Percentiles rank a stretch among this genome's conserved stretches.
These are phyloP conservation scores for Telopea speciosissima DNA, from an alignment of 177 flowering plant genomes.

Conservation along the genomic window DNA sequence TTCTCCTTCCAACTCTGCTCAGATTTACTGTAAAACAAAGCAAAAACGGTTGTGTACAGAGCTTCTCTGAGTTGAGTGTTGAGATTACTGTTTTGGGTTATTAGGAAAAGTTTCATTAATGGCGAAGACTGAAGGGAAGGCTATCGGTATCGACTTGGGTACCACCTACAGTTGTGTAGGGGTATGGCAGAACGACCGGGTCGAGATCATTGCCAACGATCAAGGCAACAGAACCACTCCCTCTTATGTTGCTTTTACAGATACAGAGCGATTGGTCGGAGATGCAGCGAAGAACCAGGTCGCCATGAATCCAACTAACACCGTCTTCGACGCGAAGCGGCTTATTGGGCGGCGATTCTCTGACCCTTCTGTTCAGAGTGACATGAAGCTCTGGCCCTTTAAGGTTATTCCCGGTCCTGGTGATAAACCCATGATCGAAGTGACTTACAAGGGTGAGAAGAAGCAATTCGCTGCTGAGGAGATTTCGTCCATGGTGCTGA, in stretches of 20 bases:
- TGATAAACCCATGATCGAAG: slow-evolving; percentile 34
- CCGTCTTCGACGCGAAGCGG: slow-evolving; percentile 45
- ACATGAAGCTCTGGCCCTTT: slow-evolving; percentile 25
- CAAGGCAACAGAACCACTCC: not conserved
- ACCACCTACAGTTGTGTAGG: slow-evolving; percentile 36
- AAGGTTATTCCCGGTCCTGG: slow-evolving; percentile 32
- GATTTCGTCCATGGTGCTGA: slow-evolving; percentile 33
- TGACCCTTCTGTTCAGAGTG: slow-evolving; percentile 4
- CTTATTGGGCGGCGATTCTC: slow-evolving; percentile 27
- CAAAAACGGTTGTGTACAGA: too few species aligned
- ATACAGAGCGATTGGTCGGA: slow-evolving; percentile 48
- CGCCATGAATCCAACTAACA: slow-evolving; percentile 60
- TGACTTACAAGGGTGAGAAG: slow-evolving; percentile 31
- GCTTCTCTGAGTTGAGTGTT: too few species aligned
- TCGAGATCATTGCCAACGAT: slow-evolving; percentile 2
- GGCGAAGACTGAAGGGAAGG: slow-evolving; percentile 14
- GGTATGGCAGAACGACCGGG: slow-evolving; percentile 31
- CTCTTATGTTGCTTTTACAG: slow-evolving; percentile 7
- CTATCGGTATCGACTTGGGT: slow-evolving; percentile 33
- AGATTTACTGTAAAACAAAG: too few species aligned
- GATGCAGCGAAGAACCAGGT: slow-evolving; percentile 67
- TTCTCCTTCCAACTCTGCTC: too few species aligned
- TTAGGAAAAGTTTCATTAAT: too few species aligned
- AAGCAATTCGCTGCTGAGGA: slow-evolving; percentile 33
- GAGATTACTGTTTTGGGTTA: too few species aligned